Conservation (phyloP, 192 early-diverging fungal genomes). For the Oehlia diaphana region DNA sequence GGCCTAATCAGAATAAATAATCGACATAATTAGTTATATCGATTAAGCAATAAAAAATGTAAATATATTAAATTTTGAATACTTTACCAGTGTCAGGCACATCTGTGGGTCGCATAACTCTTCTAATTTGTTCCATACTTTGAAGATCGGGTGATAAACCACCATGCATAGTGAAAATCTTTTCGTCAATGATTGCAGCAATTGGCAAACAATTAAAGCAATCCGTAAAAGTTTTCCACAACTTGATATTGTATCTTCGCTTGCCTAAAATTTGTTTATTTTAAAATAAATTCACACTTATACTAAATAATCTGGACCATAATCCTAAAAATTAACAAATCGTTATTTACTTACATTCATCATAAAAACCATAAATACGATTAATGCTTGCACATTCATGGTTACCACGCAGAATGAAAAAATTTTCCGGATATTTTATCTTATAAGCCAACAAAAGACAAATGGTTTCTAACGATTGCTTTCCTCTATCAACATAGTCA, state of each 20-base stretch:
- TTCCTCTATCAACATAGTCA: conserved; percentile 98
- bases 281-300: conserved; percentile 1
- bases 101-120: conserved; percentile 97
- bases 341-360: conserved; percentile 74
- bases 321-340: neutral
- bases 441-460: conserved; percentile 97
- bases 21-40: neutral
- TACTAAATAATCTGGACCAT: neutral
- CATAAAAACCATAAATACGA: conserved; percentile 98
- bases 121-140: conserved; percentile 95
- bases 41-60: neutral
- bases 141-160: conserved; percentile 96
- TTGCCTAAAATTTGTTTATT: conserved; percentile 61
- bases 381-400: conserved; percentile 98
- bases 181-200: conserved; percentile 96
- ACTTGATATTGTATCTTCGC: conserved; percentile 95
- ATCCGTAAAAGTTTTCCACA: conserved; percentile 99
- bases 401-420: conserved; percentile 98
- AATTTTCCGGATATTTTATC: conserved; percentile 99
- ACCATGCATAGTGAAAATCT: conserved; percentile 99
- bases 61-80: neutral
- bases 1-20: conserved; percentile 47
- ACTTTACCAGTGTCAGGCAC: conserved; percentile 90
- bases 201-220: conserved; percentile 99
- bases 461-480: conserved; percentile 98